These are phyloP conservation scores for Zygotorulaspora florentina DNA, from an alignment of 805 yeast species.

Conservation along the genomic window DNA sequence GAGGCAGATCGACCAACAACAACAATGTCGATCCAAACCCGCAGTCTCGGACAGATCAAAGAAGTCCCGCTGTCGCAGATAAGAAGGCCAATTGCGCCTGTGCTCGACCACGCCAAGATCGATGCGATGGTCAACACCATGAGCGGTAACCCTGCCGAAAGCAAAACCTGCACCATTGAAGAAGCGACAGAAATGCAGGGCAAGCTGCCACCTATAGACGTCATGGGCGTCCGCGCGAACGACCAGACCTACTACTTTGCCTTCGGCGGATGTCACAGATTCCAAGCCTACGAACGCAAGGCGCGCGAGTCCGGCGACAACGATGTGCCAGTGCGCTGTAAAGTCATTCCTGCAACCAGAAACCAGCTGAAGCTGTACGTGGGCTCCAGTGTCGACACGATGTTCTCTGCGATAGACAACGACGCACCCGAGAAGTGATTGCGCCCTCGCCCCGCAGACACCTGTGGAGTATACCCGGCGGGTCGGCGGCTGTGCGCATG, in stretches of 20 bases:
- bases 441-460: background rate
- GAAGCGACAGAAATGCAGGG: conserved; percentile 43
- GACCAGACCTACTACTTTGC: conserved; percentile 69
- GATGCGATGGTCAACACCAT: conserved; percentile 74
- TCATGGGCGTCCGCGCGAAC: conserved; percentile 58
- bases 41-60: conserved; percentile 46
- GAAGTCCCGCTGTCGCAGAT: conserved; percentile 65
- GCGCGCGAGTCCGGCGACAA: conserved; percentile 36
- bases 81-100: conserved; percentile 81
- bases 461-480: too few relatives aligned
- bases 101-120: conserved; percentile 67
- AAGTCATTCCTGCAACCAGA: conserved; percentile 70
- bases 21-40: conserved; percentile 66
- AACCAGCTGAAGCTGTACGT: conserved; percentile 62
- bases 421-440: background rate
- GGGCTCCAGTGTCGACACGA: conserved; percentile 45
- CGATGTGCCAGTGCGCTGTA: conserved; percentile 56
- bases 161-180: conserved; percentile 51
- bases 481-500: background rate
- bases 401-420: conserved; percentile 13
- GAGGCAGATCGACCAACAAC: background rate
- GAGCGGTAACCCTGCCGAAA: conserved; percentile 58
- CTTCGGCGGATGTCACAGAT: conserved; percentile 87
- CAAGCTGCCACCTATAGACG: conserved; percentile 79
- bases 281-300: conserved; percentile 72